phyloP scores from a whole-genome alignment of 2,329 filamentous ascomycete genomes.

The Cordyceps fumosorosea region DNA sequence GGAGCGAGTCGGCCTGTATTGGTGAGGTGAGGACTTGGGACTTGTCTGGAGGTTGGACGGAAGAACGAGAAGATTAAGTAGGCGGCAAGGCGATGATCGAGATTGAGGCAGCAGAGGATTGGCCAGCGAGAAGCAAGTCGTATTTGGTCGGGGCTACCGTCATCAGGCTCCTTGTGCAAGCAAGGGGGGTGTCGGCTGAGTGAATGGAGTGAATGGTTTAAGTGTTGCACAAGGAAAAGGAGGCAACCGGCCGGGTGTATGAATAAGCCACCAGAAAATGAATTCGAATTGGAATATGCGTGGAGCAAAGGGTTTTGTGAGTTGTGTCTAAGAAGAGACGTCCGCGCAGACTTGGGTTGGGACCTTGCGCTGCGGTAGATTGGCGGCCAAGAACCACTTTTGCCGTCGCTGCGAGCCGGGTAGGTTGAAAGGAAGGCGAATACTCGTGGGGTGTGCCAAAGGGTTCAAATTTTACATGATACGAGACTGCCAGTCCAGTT shows the following conservation, averaged over 20 bases:
- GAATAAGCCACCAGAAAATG: not conserved
- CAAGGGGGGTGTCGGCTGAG: not conserved
- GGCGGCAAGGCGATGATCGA: not conserved
- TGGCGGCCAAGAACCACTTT: conserved; percentile 9
- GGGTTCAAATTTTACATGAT: conserved; percentile 3
- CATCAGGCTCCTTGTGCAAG: not conserved
- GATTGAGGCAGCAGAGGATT: not conserved
- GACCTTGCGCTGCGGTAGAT: not conserved
- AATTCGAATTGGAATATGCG: not conserved
- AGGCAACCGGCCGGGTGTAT: not conserved
- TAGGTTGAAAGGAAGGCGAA: conserved; percentile 4
- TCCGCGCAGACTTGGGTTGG: not conserved
- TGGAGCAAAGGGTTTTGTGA: not conserved
- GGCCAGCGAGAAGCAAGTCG: not conserved
- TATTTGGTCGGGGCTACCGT: not conserved
- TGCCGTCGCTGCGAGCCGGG: conserved; percentile 3
- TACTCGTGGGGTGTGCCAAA: conserved; percentile 10
- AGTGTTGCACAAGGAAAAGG: not conserved
- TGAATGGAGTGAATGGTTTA: not conserved
- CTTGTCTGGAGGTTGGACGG: not conserved
- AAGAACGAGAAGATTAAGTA: not conserved
- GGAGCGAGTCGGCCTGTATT: not conserved
- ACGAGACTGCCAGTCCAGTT: not conserved
- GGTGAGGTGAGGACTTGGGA: not conserved
- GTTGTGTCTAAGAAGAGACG: conserved; percentile 10